A percentile compares a stretch with the other conserved stretches of the same genome.
These are phyloP conservation scores for Colletotrichum sp. DNA, from an alignment of 2,329 filamentous ascomycete genomes.

Conservation along the genomic window DNA sequence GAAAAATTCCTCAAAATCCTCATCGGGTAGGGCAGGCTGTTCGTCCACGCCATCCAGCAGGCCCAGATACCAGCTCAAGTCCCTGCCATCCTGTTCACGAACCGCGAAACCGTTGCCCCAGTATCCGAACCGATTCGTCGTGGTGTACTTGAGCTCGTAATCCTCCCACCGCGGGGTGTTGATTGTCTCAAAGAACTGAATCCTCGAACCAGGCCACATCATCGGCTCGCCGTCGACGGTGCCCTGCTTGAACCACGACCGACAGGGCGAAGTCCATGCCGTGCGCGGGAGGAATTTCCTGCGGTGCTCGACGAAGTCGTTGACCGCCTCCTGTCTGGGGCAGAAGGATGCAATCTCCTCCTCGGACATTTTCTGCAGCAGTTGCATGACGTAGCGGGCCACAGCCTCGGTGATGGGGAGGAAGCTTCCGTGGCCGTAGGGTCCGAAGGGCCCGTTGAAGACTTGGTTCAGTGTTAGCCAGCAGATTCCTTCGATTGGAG, in stretches of 20 bases:
- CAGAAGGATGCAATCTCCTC: slow-evolving; percentile 28
- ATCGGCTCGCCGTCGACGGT: slow-evolving; percentile 28
- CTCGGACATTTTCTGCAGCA: slow-evolving; percentile 31
- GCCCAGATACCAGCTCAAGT: slow-evolving; percentile 27
- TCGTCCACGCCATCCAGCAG: slow-evolving; percentile 20
- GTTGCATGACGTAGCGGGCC: slow-evolving; percentile 33
- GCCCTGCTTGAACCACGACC: slow-evolving; percentile 32
- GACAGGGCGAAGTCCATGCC: slow-evolving; percentile 28
- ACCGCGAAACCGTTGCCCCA: slow-evolving; percentile 28
- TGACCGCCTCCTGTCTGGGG: slow-evolving; percentile 27
- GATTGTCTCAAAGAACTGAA: slow-evolving; percentile 31
- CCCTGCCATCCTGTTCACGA: slow-evolving; percentile 21
- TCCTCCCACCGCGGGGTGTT: slow-evolving; percentile 30
- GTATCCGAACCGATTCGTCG: slow-evolving; percentile 28
- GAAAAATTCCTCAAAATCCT: slow-evolving; percentile 28
- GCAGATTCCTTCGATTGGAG: background rate
- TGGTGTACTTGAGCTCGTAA: slow-evolving; percentile 26
- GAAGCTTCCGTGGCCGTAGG: slow-evolving; percentile 30
- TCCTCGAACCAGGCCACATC: slow-evolving; percentile 30
- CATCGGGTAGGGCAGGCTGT: slow-evolving; percentile 26
- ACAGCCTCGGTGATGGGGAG: slow-evolving; percentile 29
- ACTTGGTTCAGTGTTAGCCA: slow-evolving; percentile 10
- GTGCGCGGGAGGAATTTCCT: slow-evolving; percentile 30
- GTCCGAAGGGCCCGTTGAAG: slow-evolving; percentile 30
- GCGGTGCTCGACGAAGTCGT: slow-evolving; percentile 35